Percentiles rank a stretch among this genome's conserved stretches.
Conservation (phyloP, 2,329 filamentous ascomycete genomes). For the Hortaea werneckii region DNA sequence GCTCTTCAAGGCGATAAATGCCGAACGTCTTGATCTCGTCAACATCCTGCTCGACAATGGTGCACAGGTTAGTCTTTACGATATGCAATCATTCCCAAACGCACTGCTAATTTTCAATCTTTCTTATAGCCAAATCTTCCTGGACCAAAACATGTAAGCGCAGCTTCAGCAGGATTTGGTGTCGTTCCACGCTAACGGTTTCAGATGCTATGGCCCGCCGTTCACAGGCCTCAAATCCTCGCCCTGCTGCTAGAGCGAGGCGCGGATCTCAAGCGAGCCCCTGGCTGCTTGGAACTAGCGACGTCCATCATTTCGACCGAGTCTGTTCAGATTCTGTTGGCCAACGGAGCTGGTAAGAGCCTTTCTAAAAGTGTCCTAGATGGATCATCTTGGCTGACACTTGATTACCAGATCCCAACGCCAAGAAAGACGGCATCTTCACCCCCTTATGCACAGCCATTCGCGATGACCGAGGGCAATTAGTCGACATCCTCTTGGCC, state of each 20-base stretch:
- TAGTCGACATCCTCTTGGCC: constrained; percentile 49
- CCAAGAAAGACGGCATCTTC: constrained; percentile 54
- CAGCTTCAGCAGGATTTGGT: too few species aligned
- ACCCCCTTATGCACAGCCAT: constrained; percentile 60
- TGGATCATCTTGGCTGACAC: too few species aligned
- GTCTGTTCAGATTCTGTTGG: constrained; percentile 50
- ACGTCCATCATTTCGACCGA: constrained; percentile 53
- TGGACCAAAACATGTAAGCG: constrained; percentile 16
- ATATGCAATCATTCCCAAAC: too few species aligned
- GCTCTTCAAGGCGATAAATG: constrained; percentile 52
- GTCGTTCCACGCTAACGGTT: too few species aligned
- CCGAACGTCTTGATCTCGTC: constrained; percentile 48
- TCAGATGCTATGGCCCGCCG: constrained; percentile 55
- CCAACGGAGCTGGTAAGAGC: constrained; percentile 39
- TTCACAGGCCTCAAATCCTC: constrained; percentile 49
- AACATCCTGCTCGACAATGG: constrained; percentile 45
- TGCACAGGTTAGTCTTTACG: constrained; percentile 29
- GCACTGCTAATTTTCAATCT: too few species aligned
- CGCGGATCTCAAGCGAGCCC: constrained; percentile 48
- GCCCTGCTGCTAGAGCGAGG: constrained; percentile 45
- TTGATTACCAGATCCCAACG: constrained; percentile 41
- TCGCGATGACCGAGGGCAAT: constrained; percentile 53
- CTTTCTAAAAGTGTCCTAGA: too few species aligned
- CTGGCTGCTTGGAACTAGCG: constrained; percentile 58
- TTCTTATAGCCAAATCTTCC: constrained; percentile 50